Evolutionary conservation across 2,329 filamentous ascomycete species (phyloP), one percentile per base, ranked within the genome.

Genomic region (Beauveria varroae): DNA sequence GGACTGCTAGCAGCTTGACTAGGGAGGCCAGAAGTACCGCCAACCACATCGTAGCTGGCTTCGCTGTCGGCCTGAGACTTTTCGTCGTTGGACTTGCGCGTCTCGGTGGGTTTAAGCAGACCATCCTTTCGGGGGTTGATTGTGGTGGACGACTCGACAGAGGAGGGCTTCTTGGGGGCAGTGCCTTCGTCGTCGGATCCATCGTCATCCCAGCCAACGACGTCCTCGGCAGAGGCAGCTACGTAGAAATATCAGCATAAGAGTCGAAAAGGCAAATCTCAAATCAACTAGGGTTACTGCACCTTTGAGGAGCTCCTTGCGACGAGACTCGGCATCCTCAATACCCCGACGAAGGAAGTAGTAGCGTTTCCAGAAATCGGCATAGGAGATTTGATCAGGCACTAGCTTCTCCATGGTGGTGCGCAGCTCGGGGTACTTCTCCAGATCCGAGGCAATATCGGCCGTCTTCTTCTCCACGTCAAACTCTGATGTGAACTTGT

Each of bases 331-430:
- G 62, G 96, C 93, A 28, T 90, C 93, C 78, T 98, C 93, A 65
- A 99, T 89, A 18, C 95, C 91, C 70, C 96, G 89, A 69, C 93
- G 83, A 65, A 98, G 77, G 78, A 96, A 99, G 73, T 98, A 98
- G 75, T 99, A 99, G 61, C 95, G 83, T 71, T 84, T 89, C 93
- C 95, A 99, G 73, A 99, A 99, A 57, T 89, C 84, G 57, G 80
- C 82, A 70, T 99, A 99, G 40, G 93, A 83, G n/a, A 97, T 90
- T 67, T 86, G 84, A 74, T 93, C 92, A 1, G 95, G 95, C n/a
- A 99, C 95, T 60, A 96, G 78, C 77, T 89, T 92, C 81, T 97
- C 95, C 93, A 99, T 98, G 0, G 92, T 92, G 28, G 82, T 76
- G 67, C 93, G 82, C 68, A 99, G 78, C 74, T 98, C 93, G 10